Conservation (phyloP, 768 basidiomycete species). For the Boletus bicolor region DNA sequence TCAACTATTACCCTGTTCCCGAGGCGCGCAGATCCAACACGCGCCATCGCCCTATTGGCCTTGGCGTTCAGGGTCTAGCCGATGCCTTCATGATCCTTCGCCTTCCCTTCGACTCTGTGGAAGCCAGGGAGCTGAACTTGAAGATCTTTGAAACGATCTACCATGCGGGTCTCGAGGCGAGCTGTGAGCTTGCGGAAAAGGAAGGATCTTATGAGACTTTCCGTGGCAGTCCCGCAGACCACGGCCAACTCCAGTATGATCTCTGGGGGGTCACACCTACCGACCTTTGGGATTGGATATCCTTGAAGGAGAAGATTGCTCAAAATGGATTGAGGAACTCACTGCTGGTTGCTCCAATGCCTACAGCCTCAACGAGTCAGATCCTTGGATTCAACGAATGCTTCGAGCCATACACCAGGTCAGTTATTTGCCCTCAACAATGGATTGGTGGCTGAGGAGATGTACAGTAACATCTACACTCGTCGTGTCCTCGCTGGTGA, state of each 20-base stretch:
- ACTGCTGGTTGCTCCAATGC: constrained; percentile 93
- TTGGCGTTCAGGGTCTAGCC: constrained; percentile 97
- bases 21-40: constrained; percentile 92
- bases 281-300: constrained; percentile 90
- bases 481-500: constrained; percentile 99
- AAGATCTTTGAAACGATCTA: constrained; percentile 99
- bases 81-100: constrained; percentile 97
- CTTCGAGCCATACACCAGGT: constrained; percentile 98
- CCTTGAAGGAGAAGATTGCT: constrained; percentile 83
- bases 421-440: constrained; percentile 15
- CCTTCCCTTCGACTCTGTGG: constrained; percentile 90
- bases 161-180: constrained; percentile 89
- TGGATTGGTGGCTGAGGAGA: constrained; percentile 7
- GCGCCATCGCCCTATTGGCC: constrained; percentile 95
- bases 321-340: constrained; percentile 85
- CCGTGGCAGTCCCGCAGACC: constrained; percentile 84
- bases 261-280: constrained; percentile 92
- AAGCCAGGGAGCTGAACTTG: constrained; percentile 84
- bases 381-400: constrained; percentile 98
- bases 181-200: constrained; percentile 75
- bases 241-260: constrained; percentile 90
- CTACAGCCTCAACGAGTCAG: constrained; percentile 97
- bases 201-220: constrained; percentile 88
- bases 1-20: constrained; percentile 92
- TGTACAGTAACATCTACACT: constrained; percentile 91